These are phyloP conservation scores for Rhododendron ovatum DNA, from an alignment of 148 eudicot genomes.

Conservation along the genomic window DNA sequence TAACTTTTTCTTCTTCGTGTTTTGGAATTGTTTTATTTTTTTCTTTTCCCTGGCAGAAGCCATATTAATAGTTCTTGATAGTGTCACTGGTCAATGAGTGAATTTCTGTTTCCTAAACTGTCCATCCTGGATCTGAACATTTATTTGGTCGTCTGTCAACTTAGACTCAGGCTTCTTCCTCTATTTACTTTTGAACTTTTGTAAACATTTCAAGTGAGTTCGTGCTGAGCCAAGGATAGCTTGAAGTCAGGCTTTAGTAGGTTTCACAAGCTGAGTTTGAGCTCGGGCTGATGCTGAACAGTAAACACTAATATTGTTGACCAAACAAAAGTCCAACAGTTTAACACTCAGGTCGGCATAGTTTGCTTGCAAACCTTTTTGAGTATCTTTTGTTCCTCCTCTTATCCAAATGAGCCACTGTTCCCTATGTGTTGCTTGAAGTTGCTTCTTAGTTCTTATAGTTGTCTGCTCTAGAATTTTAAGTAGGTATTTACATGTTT, in stretches of 20 bases:
- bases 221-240: not conserved
- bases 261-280: not conserved
- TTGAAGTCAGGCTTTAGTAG: not conserved
- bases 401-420: not conserved
- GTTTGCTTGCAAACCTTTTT: not conserved
- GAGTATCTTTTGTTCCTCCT: not conserved
- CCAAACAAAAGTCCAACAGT: not conserved
- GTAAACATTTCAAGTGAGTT: not conserved
- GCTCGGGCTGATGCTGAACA: not conserved
- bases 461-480: not conserved
- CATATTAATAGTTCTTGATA: not conserved
- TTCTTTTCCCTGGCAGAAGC: not conserved
- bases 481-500: not conserved
- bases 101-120: not conserved
- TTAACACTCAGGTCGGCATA: not conserved
- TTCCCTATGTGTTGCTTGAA: not conserved
- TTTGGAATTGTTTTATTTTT: not conserved
- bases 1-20: not conserved
- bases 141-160: not conserved
- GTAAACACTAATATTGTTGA: not conserved
- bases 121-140: not conserved
- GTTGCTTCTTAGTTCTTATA: not conserved
- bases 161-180: not conserved
- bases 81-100: not conserved
- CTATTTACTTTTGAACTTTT: not conserved